Conservation (phyloP, 495 filamentous ascomycete species). For the Articulospora tetracladia region DNA sequence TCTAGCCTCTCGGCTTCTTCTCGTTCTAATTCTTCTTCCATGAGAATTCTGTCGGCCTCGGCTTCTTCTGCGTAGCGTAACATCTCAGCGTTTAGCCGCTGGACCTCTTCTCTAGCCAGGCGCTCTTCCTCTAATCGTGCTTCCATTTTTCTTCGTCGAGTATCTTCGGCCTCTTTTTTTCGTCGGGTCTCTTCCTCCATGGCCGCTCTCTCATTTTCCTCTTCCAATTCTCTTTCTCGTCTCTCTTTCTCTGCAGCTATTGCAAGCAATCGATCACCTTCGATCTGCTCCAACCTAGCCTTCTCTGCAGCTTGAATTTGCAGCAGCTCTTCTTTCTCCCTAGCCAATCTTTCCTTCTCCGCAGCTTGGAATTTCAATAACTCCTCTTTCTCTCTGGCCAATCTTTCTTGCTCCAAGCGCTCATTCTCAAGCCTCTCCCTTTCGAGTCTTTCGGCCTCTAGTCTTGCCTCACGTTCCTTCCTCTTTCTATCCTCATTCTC, state of each 20-base stretch:
- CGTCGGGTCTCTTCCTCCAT: not conserved
- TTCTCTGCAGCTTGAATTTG: not conserved
- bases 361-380: not conserved
- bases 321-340: not conserved
- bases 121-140: not conserved
- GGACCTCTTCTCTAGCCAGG: not conserved
- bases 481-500: not conserved
- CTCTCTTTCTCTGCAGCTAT: not conserved
- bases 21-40: not conserved
- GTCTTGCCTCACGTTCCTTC: not conserved
- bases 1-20: conserved; percentile 3
- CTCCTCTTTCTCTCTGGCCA: not conserved
- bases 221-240: not conserved
- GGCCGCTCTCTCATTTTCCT: not conserved
- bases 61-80: not conserved
- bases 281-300: not conserved
- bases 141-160: not conserved
- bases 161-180: not conserved
- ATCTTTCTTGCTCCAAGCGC: not conserved
- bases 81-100: not conserved
- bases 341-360: not conserved
- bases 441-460: not conserved
- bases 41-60: not conserved
- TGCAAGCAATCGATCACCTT: not conserved
- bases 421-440: conserved; percentile 2